Conservation (phyloP, 202 grass and related monocot species). For the Zizania palustris region DNA sequence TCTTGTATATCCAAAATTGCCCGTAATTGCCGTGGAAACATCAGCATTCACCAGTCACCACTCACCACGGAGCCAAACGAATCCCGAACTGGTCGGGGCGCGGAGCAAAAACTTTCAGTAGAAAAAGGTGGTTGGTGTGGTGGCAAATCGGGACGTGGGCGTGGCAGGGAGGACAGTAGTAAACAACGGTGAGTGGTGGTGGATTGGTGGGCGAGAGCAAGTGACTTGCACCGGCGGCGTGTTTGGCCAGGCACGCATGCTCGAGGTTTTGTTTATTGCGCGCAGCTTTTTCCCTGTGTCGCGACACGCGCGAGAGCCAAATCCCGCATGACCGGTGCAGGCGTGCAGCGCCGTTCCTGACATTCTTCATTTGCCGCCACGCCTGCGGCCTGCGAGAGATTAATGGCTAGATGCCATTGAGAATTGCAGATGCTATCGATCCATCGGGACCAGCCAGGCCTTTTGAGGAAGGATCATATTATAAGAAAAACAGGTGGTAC, state of each 20-base stretch:
- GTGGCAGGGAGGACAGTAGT: not conserved
- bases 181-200: not conserved
- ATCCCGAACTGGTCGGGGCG: too few relatives aligned
- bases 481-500: too few relatives aligned
- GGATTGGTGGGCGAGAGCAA: too few relatives aligned
- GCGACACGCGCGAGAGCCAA: not conserved
- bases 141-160: not conserved
- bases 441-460: too few relatives aligned
- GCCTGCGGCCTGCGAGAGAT: not conserved
- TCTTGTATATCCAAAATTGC: not conserved
- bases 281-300: not conserved
- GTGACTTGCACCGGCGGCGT: too few relatives aligned
- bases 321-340: not conserved
- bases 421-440: too few relatives aligned
- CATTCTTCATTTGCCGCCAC: constrained; percentile 3
- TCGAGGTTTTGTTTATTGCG: not conserved
- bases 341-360: not conserved
- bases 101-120: too few relatives aligned
- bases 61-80: not conserved
- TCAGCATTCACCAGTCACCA: too few relatives aligned
- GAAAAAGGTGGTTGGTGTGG: not conserved
- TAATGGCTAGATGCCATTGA: not conserved
- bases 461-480: too few relatives aligned
- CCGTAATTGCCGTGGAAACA: not conserved
- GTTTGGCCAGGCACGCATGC: not conserved